Base-by-base conservation (phyloP, 1,284 basidiomycete genomes). In the Malassezia sp. region DNA sequence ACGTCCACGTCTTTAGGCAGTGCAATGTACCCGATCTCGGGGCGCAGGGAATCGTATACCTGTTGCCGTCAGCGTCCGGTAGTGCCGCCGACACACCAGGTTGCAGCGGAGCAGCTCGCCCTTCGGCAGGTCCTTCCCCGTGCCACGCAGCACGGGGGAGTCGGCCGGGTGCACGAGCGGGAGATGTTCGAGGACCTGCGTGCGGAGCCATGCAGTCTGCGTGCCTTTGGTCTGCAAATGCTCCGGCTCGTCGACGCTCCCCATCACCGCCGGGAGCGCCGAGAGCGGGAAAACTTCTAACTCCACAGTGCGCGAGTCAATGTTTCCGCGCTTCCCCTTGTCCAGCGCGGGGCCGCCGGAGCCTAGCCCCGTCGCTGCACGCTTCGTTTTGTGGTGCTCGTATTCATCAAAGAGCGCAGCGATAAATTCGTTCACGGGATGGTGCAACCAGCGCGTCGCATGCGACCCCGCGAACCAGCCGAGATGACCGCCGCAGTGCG, bases 401-500 rank as follows among this genome's bases (percentile, higher is more conserved):
- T 53, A 53, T 18, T 46, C 38, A 4, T 54, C 54, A 42, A 57
- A 59, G 6, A 63, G 9, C 7, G 58, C 61, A 17, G 52, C 28
- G 29, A 59, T 45, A 36, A 60, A 65, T 37, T 70, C 60, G 2
- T 36, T 46, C 23, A 64, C 56, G 2, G 63, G 63, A 20, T 45
- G 48, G 33, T 54, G 46, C 21, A 67, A 41, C 66, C 67, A 70
- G n/a, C 67, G 49, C 28, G 43, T 49, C 0, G 60, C 59, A 9
- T 45, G 22, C 1, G 47, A 18, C 35, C 77, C 57, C 59, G 83
- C 80, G 67, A 91, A 96, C 90, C 87, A 96, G 24, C 91, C 91
- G 14, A 97, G 75, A 73, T 97, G 91, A 0, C 93, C 93, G 1
- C 93, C 91, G 14, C 77, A 76, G 27, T 76, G 73, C 0, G 91